These are phyloP conservation scores for Podosphaera leucotricha DNA, from an alignment of 2,329 filamentous ascomycete species.

Conservation along the genomic window DNA sequence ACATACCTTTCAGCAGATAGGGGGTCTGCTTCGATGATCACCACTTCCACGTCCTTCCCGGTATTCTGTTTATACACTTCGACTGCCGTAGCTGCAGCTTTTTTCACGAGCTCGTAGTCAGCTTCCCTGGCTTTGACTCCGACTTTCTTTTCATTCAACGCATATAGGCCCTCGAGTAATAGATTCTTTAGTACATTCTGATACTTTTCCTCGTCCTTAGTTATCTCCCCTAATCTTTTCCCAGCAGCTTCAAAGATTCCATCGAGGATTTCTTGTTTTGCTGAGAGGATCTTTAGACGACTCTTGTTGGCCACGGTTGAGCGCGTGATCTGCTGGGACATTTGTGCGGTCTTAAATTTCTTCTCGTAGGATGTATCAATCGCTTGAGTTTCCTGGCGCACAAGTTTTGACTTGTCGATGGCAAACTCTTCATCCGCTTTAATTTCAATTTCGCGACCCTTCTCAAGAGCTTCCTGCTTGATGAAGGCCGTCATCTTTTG, in stretches of 20 bases:
- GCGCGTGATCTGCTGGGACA: conserved; percentile 96
- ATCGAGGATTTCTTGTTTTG: conserved; percentile 79
- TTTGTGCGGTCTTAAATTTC: conserved; percentile 96
- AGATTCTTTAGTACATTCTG: conserved; percentile 53
- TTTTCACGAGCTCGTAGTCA: conserved; percentile 53
- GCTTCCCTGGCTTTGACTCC: conserved; percentile 53
- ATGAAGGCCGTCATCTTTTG: conserved; percentile 99
- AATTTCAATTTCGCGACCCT: conserved; percentile 89
- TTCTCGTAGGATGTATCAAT: conserved; percentile 92
- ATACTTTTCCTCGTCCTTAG: conserved; percentile 53
- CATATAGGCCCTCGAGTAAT: conserved; percentile 75
- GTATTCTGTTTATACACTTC: conserved; percentile 65
- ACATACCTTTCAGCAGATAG: conserved; percentile 68
- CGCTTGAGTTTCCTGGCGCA: conserved; percentile 76
- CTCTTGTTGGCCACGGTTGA: conserved; percentile 95
- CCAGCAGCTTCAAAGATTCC: conserved; percentile 63
- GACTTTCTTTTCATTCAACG: conserved; percentile 59
- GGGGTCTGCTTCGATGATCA: conserved; percentile 55
- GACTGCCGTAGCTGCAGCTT: conserved; percentile 52
- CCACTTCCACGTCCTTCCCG: conserved; percentile 43
- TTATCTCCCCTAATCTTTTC: conserved; percentile 41
- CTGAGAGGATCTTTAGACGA: conserved; percentile 63
- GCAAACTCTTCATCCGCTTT: conserved; percentile 98
- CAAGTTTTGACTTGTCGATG: conserved; percentile 97
- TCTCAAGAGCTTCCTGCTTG: conserved; percentile 92